These are phyloP conservation scores for Dactylellina cionopaga DNA, from an alignment of 2,329 filamentous ascomycete genomes.

Conservation along the genomic window DNA sequence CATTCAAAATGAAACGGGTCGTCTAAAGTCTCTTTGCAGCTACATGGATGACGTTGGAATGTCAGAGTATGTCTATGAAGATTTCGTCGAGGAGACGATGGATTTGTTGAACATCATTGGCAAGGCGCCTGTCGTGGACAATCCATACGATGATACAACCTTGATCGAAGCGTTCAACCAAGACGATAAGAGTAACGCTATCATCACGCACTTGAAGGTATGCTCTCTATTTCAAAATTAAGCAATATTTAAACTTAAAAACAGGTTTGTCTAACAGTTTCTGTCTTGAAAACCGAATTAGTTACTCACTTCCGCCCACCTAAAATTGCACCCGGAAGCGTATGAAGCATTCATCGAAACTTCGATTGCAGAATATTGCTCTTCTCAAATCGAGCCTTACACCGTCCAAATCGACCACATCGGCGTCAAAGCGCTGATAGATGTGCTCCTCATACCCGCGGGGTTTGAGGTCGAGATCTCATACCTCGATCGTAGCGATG, in stretches of 20 bases:
- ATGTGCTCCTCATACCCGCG: conserved; percentile 80
- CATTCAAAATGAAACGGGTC: conserved; percentile 75
- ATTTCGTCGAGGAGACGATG: conserved; percentile 81
- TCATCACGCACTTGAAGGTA: conserved; percentile 84
- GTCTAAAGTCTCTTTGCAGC: conserved; percentile 76
- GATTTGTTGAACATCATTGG: conserved; percentile 73
- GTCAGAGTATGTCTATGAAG: conserved; percentile 76
- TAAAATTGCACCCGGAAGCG: conserved; percentile 76
- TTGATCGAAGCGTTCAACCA: conserved; percentile 80
- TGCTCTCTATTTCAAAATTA: neutral
- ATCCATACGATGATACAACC: conserved; percentile 68
- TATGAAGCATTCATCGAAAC: conserved; percentile 78
- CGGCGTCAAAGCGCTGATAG: conserved; percentile 79
- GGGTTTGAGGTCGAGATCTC: conserved; percentile 85
- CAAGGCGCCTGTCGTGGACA: conserved; percentile 65
- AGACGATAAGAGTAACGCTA: conserved; percentile 71
- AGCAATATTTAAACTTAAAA: neutral
- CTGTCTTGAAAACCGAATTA: conserved; percentile 66
- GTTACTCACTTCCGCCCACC: conserved; percentile 83
- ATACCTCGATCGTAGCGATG: conserved; percentile 87
- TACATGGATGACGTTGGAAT: conserved; percentile 77
- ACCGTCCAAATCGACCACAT: conserved; percentile 89
- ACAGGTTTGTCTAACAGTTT: conserved; percentile 21
- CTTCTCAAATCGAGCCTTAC: conserved; percentile 75
- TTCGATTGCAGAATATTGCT: conserved; percentile 74